Evolutionary conservation across 176 grass and related monocot genomes (phyloP), one percentile per base, ranked within the genome.

Genomic region (Rhynchospora breviuscula): DNA sequence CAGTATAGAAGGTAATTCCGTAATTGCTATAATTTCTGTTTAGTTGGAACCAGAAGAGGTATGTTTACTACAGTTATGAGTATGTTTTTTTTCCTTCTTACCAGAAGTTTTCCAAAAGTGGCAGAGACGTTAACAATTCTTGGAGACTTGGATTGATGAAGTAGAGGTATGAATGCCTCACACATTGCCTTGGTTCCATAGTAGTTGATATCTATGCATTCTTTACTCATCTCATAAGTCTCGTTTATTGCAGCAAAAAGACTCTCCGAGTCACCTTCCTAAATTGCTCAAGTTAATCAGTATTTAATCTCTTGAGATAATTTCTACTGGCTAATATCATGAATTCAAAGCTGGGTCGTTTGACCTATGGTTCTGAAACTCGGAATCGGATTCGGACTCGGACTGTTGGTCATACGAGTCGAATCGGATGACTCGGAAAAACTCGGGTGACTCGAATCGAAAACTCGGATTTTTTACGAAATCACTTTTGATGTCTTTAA

Each of bases 81-180:
- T 18, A 69, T 15, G 26, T 29, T 29, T 29, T 68, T 17, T 40
- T 40, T 40, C 35, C 33, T 40, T 40, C 35, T 62, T 83, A 88
- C 84, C 1, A 23, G 59, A 4, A 95, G 57, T 4, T 58, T 17
- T 9, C 82, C 93, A 5, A 7, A 35, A 2, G 2, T 0, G 12
- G 90, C 87, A 22, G 88, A 58, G 25, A 92, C 72, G 11, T 89
- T 92, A 25, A 95, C 85, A 9, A 95, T 84, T 33, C 72, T 90
- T 8, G 84, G 86, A 4, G 83, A 85, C 1, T 73, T 10, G 29
- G 90, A 90, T 15, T 68, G 81, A 2, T 70, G 86, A 6, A 95
- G 88, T 12, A 95, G 85, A 5, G 92, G 86, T 67, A 94, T 66
- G 2, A 94, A n/a, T 2, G 86, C 78, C 33, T 86, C 61, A 0